Evolutionary conservation across 2,329 filamentous ascomycete species (phyloP).

Genomic region (Fusarium guadeloupense): DNA sequence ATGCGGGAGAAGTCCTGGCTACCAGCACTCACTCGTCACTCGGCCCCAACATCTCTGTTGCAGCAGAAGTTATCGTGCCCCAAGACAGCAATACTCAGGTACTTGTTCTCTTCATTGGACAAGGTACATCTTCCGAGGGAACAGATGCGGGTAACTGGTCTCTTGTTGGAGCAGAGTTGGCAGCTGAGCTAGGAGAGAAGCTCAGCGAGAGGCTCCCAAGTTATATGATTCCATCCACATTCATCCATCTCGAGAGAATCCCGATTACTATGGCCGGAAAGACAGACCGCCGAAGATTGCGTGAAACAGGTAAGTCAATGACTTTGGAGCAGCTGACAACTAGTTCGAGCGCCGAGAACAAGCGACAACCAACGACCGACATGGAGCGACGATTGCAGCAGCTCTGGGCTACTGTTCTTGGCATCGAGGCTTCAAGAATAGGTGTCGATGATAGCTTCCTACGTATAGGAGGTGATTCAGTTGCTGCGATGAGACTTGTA

Average conservation of each 20-base stretch:
- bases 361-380: background rate
- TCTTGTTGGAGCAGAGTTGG: background rate
- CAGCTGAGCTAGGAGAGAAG: background rate
- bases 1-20: background rate
- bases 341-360: background rate
- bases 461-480: background rate
- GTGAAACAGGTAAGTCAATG: background rate
- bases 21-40: background rate
- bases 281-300: background rate
- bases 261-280: constrained; percentile 1
- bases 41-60: background rate
- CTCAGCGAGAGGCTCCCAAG: background rate
- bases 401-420: background rate
- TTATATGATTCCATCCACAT: background rate
- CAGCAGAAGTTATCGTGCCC: background rate
- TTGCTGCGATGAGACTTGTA: constrained; percentile 24
- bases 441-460: constrained; percentile 37
- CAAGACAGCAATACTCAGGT: background rate
- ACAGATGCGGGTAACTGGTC: background rate
- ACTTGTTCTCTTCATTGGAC: background rate
- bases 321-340: background rate
- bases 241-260: background rate
- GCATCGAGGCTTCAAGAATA: background rate
- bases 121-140: background rate
- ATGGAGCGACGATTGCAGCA: background rate